Conservation (phyloP, 495 filamentous ascomycete species). For the Hypoxylon fragiforme region DNA sequence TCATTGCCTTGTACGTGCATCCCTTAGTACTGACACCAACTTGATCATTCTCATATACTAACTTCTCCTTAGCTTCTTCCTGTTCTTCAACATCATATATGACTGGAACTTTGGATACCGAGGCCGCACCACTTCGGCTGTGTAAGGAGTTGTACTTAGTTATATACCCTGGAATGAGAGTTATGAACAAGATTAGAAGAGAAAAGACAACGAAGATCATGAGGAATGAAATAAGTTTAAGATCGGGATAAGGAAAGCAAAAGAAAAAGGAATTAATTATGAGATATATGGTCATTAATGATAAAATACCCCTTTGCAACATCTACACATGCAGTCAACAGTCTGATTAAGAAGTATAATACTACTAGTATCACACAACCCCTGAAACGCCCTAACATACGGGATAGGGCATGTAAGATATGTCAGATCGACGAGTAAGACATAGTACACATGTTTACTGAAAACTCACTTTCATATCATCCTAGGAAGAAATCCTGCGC, state of each 20-base stretch:
- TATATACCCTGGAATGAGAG: background rate
- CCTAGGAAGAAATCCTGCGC: too few relatives aligned
- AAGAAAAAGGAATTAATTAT: background rate
- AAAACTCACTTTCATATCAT: too few relatives aligned
- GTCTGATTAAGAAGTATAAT: too few relatives aligned
- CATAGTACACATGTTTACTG: too few relatives aligned
- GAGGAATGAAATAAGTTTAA: background rate
- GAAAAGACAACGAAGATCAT: background rate
- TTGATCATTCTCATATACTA: slow-evolving; percentile 24
- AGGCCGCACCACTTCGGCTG: slow-evolving; percentile 24
- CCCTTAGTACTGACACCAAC: too few relatives aligned
- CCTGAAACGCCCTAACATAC: too few relatives aligned
- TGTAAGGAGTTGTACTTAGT: slow-evolving; percentile 2
- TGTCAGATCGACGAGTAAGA: too few relatives aligned
- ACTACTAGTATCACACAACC: too few relatives aligned
- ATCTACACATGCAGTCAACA: too few relatives aligned
- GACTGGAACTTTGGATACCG: slow-evolving; percentile 50
- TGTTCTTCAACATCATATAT: slow-evolving; percentile 56
- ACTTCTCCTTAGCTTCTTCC: slow-evolving; percentile 53
- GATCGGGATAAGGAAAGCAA: background rate
- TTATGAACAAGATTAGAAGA: background rate
- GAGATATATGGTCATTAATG: background rate
- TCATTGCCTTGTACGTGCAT: slow-evolving; percentile 62
- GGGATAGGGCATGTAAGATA: too few relatives aligned
- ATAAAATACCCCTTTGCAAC: background rate